These are phyloP conservation scores for Penicillium expansum DNA, from an alignment of 2,329 filamentous ascomycete species.

Conservation along the genomic window DNA sequence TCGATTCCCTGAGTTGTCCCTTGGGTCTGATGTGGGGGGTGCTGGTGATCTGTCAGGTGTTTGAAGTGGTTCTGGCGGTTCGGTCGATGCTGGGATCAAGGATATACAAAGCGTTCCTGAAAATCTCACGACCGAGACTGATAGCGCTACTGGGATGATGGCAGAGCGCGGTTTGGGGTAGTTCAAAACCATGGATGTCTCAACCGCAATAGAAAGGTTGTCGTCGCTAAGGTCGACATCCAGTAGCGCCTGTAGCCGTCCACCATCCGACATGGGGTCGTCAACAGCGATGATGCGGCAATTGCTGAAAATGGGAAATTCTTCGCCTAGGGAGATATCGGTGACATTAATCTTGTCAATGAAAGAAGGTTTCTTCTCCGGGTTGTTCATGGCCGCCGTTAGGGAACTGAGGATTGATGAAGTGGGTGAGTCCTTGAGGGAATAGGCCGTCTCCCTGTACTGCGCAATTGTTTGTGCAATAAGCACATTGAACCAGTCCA, in stretches of 20 bases:
- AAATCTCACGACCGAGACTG: constrained; percentile 89
- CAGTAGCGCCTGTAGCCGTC: constrained; percentile 86
- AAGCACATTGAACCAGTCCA: constrained; percentile 99
- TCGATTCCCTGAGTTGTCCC: background rate
- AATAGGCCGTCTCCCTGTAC: constrained; percentile 85
- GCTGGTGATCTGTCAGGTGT: constrained; percentile 34
- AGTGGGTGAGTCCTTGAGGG: constrained; percentile 64
- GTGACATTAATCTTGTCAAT: constrained; percentile 91
- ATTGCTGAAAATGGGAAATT: constrained; percentile 98
- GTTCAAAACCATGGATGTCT: constrained; percentile 91
- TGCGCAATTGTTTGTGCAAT: constrained; percentile 96
- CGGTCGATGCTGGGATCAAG: constrained; percentile 69
- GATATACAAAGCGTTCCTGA: constrained; percentile 92
- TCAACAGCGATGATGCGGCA: constrained; percentile 87
- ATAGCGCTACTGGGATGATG: constrained; percentile 84
- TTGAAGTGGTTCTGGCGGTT: constrained; percentile 35
- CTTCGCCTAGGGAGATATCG: constrained; percentile 89
- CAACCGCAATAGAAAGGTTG: constrained; percentile 89
- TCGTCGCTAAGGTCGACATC: constrained; percentile 90
- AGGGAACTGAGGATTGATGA: constrained; percentile 74
- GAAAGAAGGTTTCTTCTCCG: constrained; percentile 81
- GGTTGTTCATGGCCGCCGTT: constrained; percentile 82
- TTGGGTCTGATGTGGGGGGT: constrained; percentile 22
- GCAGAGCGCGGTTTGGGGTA: constrained; percentile 89
- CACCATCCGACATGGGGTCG: constrained; percentile 58